Evolutionary conservation across 2,329 filamentous ascomycete genomes (phyloP).

Genomic region (Stemphylium vesicarium): DNA sequence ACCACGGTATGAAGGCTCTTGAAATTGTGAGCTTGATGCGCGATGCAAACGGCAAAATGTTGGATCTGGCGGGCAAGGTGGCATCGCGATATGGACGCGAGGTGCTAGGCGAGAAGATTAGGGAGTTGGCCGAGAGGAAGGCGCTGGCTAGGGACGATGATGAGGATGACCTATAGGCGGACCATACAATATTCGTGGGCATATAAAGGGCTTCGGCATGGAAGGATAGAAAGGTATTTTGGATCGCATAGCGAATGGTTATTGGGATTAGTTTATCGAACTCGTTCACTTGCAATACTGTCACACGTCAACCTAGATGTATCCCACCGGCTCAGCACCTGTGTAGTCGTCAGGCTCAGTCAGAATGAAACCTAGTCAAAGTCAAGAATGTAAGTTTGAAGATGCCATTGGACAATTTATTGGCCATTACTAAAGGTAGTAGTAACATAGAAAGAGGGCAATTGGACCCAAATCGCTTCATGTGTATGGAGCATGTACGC

Average conservation of each 20-base stretch:
- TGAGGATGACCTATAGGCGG: constrained; percentile 12
- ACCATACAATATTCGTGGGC: too few relatives aligned
- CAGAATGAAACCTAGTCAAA: background rate
- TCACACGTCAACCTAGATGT: too few relatives aligned
- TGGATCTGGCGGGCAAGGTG: constrained; percentile 89
- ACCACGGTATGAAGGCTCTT: constrained; percentile 90
- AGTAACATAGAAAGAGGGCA: constrained; percentile 38
- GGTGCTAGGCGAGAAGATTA: constrained; percentile 88
- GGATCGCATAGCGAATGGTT: too few relatives aligned
- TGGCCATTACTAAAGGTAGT: constrained; percentile 36
- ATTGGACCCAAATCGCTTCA: constrained; percentile 33
- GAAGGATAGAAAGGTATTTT: too few relatives aligned
- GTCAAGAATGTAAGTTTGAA: background rate
- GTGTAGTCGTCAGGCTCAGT: too few relatives aligned
- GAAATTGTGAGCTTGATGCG: constrained; percentile 88
- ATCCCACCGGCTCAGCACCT: too few relatives aligned
- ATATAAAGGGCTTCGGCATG: too few relatives aligned
- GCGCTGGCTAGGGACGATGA: constrained; percentile 60
- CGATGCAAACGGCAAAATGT: constrained; percentile 84
- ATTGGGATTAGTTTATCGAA: too few relatives aligned
- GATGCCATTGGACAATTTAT: constrained; percentile 26
- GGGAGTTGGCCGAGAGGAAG: constrained; percentile 77
- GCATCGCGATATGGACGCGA: constrained; percentile 82
- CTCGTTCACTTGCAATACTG: background rate
- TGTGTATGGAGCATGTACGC: constrained; percentile 25